A percentile compares a stretch with the other conserved stretches of the same genome.
Evolutionary conservation across 257 asterid genomes (phyloP).

Genomic region (Phtheirospermum japonicum): DNA sequence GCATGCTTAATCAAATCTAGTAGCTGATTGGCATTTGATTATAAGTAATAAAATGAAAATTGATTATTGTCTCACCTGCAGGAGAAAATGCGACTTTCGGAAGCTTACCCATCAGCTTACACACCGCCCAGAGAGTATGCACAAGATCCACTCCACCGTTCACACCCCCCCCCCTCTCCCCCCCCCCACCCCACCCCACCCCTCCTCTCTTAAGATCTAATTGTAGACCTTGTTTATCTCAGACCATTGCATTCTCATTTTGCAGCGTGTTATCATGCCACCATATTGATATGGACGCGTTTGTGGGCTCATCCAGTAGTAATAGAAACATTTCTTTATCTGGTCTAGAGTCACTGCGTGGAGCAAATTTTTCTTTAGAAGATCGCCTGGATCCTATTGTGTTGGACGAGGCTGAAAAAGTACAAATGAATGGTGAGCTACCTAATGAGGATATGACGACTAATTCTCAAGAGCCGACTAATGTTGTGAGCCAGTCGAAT

Average conservation of each 20-base stretch:
- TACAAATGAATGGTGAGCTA: background rate
- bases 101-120: slow-evolving; percentile 44
- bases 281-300: slow-evolving; percentile 31
- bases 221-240: background rate
- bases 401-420: slow-evolving; percentile 42
- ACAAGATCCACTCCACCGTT: no score
- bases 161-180: no score
- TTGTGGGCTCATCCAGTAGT: slow-evolving; percentile 28
- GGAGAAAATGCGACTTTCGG: slow-evolving; percentile 37
- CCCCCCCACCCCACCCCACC: no score
- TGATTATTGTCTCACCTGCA: slow-evolving; percentile 22
- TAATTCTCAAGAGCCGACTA: background rate
- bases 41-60: background rate
- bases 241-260: slow-evolving; percentile 24
- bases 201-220: no score
- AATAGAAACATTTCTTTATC: slow-evolving; percentile 31
- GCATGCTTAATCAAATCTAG: slow-evolving; percentile 1
- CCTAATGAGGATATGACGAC: background rate
- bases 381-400: slow-evolving; percentile 62
- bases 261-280: slow-evolving; percentile 59
- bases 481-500: background rate
- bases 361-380: slow-evolving; percentile 43
- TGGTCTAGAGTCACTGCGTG: slow-evolving; percentile 38
- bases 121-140: slow-evolving; percentile 83
- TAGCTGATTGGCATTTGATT: background rate